Evolutionary conservation across 345 rosid species (phyloP), one percentile per base, ranked within the genome.

Genomic region (Pistacia atlantica): DNA sequence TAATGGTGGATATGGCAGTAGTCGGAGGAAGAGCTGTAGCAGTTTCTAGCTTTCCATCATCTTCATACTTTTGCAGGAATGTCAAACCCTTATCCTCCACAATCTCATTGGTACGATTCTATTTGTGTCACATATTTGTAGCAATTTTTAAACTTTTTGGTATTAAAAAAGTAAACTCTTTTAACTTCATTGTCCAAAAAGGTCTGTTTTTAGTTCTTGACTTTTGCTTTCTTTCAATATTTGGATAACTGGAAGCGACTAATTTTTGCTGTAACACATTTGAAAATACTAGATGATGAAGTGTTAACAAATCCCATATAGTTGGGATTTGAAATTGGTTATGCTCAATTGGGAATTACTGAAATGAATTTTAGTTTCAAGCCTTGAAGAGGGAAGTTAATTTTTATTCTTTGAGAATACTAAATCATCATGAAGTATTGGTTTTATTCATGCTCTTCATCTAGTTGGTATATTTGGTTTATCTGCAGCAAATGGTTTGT

Each of bases 11-110:
- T 13, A 90, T 92, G 91, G 90, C 93, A 74, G 72, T 76, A 54
- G 79, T 80, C 52, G 86, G 84, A 76, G 90, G 91, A 79, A 81
- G 83, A 64, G 79, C 90, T 56, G 83, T 84, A 61, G 89, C 93
- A 77, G 81, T 86, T 65, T 79, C 92, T 11, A 87, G 85, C 82
- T 85, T 89, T 77, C 82, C 90, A 42, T 87, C 87, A 49, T 83
- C 90, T 78, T 86, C 89, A 8, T 74, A 63, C 76, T 75, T 80
- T 52, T 46, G 75, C 66, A 77, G 81, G 67, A 84, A 76, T 8
- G 79, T 78, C 85, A 82, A 79, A 81, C 66, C 73, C 57, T 46
- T 72, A 66, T 73, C 83, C 55, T 74, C 80, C 67, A 68, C 79
- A 33, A 72, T 83, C 67, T 76, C 73, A 80, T 59, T 83, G 92